phyloP scores from a whole-genome alignment of 306 rosid species.

The Corylus americana region DNA sequence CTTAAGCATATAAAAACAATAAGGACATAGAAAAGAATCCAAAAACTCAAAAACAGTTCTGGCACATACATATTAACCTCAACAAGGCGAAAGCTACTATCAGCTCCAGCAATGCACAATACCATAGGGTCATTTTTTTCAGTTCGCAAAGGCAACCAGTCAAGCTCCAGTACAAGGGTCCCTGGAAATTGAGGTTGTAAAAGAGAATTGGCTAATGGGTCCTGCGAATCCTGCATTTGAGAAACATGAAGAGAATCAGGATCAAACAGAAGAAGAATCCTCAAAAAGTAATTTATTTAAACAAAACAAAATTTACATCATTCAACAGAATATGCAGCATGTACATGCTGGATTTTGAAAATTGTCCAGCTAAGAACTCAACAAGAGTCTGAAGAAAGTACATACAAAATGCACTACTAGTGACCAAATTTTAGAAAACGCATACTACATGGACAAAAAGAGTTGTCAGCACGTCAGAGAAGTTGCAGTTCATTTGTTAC shows the following conservation, averaged over 20 bases:
- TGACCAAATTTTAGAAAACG: constrained; percentile 1
- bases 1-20: constrained; percentile 2
- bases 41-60: constrained; percentile 24
- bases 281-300: background rate
- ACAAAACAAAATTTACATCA: background rate
- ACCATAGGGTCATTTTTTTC: constrained; percentile 80
- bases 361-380: background rate
- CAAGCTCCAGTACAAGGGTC: constrained; percentile 93
- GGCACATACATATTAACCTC: constrained; percentile 69
- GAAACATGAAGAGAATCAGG: constrained; percentile 7
- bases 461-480: background rate
- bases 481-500: background rate
- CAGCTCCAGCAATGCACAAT: constrained; percentile 97
- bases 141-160: constrained; percentile 95
- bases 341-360: background rate
- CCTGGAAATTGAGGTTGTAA: constrained; percentile 92
- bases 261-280: constrained; percentile 1
- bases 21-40: constrained; percentile 7
- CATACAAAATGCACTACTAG: background rate
- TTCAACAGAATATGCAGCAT: background rate
- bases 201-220: constrained; percentile 91
- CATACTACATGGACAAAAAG: background rate
- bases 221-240: constrained; percentile 76
- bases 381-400: background rate
- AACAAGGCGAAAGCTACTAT: constrained; percentile 91